Percentiles rank a stretch among this genome's conserved stretches.
Conservation (phyloP, 345 rosid species). For the Brassica nigra region DNA sequence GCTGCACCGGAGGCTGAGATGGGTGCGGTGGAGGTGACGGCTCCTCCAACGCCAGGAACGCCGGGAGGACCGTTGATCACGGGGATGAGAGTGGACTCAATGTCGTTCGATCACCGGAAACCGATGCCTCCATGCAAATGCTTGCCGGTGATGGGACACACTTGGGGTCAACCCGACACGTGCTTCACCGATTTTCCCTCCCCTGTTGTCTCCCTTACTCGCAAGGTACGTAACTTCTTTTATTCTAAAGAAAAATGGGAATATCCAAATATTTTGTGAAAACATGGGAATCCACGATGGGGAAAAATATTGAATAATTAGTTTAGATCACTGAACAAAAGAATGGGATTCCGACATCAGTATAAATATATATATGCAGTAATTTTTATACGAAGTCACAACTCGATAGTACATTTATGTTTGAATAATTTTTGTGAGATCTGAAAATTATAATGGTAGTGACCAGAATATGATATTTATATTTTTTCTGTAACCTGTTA, state of each 20-base stretch:
- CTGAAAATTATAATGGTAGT: not conserved
- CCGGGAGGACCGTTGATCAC: conserved; percentile 90
- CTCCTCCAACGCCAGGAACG: conserved; percentile 81
- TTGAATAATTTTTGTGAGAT: conserved; percentile 1
- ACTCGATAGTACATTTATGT: not conserved
- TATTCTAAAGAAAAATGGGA: not conserved
- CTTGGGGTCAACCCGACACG: conserved; percentile 64
- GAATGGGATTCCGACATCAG: not conserved
- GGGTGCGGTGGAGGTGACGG: conserved; percentile 46
- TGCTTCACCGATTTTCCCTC: conserved; percentile 80
- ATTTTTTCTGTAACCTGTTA: not conserved
- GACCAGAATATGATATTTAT: not conserved
- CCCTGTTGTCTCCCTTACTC: conserved; percentile 81
- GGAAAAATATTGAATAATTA: not conserved
- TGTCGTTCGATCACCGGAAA: conserved; percentile 90
- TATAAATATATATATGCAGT: not conserved
- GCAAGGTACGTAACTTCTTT: conserved; percentile 55
- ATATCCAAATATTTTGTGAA: not conserved
- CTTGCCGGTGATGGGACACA: conserved; percentile 75
- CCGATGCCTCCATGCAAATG: conserved; percentile 85
- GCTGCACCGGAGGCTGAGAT: conserved; percentile 33
- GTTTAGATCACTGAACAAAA: not conserved
- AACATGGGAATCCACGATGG: not conserved
- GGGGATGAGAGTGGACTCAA: conserved; percentile 73
- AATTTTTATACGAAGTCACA: not conserved